Evolutionary conservation across 2,329 filamentous ascomycete genomes (phyloP).

Genomic region (Aaosphaeria pasadenensis): DNA sequence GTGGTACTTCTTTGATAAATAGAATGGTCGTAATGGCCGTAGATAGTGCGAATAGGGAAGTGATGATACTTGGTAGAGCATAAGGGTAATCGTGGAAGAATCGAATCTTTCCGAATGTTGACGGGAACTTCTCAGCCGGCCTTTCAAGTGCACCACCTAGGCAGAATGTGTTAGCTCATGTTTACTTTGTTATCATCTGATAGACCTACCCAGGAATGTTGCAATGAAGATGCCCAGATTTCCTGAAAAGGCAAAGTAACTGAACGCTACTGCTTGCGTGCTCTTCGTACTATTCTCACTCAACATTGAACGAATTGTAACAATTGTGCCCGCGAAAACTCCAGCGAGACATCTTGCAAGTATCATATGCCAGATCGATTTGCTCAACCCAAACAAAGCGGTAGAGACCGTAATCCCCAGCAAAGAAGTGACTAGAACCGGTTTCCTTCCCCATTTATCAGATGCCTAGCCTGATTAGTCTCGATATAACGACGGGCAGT

Average conservation of each 20-base stretch:
- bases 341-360: constrained; percentile 68
- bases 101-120: constrained; percentile 51
- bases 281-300: constrained; percentile 66
- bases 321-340: constrained; percentile 69
- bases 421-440: constrained; percentile 66
- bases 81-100: constrained; percentile 68
- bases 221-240: constrained; percentile 75
- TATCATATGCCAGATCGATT: constrained; percentile 70
- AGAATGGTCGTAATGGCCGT: constrained; percentile 53
- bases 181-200: neutral
- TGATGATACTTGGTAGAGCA: constrained; percentile 60
- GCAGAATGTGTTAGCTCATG: constrained; percentile 3
- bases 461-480: constrained; percentile 40
- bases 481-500: neutral
- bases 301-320: constrained; percentile 76
- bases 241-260: constrained; percentile 71
- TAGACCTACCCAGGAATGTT: constrained; percentile 53
- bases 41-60: constrained; percentile 53
- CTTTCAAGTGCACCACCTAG: constrained; percentile 66
- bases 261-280: constrained; percentile 71
- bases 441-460: constrained; percentile 70
- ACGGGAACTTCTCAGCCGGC: constrained; percentile 62
- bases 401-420: constrained; percentile 61
- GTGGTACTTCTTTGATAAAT: constrained; percentile 57
- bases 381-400: constrained; percentile 66